Evolutionary conservation across 495 filamentous ascomycete genomes (phyloP).

Genomic region (Jackrogersella minutella): DNA sequence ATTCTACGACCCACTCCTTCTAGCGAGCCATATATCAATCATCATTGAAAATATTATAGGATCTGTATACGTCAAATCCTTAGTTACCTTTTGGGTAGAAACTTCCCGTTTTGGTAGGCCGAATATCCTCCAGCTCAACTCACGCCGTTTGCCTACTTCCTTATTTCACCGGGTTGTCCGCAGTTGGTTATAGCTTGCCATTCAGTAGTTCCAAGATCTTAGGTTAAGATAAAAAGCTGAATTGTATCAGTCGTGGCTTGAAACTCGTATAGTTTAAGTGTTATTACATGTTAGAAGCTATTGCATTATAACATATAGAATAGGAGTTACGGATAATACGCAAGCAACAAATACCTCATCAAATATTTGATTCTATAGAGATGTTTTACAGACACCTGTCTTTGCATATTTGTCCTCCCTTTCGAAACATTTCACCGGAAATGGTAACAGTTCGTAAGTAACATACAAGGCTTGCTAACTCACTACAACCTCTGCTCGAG

Average conservation of each 20-base stretch:
- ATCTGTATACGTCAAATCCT: background rate
- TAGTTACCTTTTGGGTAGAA: background rate
- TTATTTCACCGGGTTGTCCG: too few species aligned
- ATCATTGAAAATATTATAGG: background rate
- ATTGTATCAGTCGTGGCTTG: background rate
- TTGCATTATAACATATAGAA: background rate
- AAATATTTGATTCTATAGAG: slow-evolving; percentile 6
- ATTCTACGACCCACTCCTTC: background rate
- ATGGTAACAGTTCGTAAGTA: slow-evolving; percentile 19
- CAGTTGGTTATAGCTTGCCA: too few species aligned
- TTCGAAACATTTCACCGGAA: slow-evolving; percentile 29
- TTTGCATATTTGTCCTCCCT: slow-evolving; percentile 35
- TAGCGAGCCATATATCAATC: background rate
- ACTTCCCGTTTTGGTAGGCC: background rate
- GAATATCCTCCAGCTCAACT: background rate
- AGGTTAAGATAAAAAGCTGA: background rate
- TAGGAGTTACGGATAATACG: background rate
- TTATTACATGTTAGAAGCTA: background rate
- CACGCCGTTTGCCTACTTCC: background rate
- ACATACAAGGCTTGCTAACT: slow-evolving; percentile 15
- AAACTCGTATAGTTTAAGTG: background rate
- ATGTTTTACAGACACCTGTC: slow-evolving; percentile 40
- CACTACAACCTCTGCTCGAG: slow-evolving; percentile 7
- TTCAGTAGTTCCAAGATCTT: background rate
- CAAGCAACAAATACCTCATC: background rate